Percentiles rank a stretch among this genome's conserved stretches.
These are phyloP conservation scores for Kodamaea nitidulidarum DNA, from an alignment of 805 yeast species.

Conservation along the genomic window DNA sequence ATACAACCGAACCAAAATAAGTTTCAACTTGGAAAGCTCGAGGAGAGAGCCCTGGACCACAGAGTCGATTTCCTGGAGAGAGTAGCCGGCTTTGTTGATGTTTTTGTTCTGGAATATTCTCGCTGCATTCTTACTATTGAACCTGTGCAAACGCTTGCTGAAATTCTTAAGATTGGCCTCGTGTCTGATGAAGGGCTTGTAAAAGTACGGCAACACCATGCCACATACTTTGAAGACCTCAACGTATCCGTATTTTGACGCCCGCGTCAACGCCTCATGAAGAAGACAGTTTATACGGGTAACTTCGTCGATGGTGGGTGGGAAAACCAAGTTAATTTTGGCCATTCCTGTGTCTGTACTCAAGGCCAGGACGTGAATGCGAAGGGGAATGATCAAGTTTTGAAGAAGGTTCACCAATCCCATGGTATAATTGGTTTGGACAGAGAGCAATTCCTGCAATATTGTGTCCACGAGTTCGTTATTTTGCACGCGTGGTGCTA, in stretches of 20 bases:
- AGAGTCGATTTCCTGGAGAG: conserved; percentile 32
- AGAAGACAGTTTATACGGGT: conserved; percentile 85
- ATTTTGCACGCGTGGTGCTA: conserved; percentile 7
- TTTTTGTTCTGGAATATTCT: conserved; percentile 25
- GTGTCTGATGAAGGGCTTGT: conserved; percentile 88
- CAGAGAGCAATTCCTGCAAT: conserved; percentile 59
- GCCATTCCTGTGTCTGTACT: conserved; percentile 54
- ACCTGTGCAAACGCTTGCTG: conserved; percentile 46
- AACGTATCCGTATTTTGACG: conserved; percentile 63
- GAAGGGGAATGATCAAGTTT: conserved; percentile 70
- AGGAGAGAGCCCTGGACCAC: conserved; percentile 60
- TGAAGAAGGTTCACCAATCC: conserved; percentile 72
- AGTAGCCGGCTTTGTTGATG: conserved; percentile 28
- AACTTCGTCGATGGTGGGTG: conserved; percentile 94
- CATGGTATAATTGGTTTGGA: conserved; percentile 73
- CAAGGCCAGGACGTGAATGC: conserved; percentile 62
- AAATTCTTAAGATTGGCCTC: conserved; percentile 84
- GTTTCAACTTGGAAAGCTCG: conserved; percentile 66
- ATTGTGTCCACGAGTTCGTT: conserved; percentile 40
- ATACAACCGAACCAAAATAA: conserved; percentile 61
- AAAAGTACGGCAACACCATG: conserved; percentile 80
- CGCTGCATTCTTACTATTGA: conserved; percentile 25
- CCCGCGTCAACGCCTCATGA: conserved; percentile 66
- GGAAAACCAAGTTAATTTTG: conserved; percentile 73
- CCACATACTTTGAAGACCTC: conserved; percentile 82